These are phyloP conservation scores for Tetrahymena borealis DNA, from an alignment of 73 alveolate genomes.

Conservation along the genomic window DNA sequence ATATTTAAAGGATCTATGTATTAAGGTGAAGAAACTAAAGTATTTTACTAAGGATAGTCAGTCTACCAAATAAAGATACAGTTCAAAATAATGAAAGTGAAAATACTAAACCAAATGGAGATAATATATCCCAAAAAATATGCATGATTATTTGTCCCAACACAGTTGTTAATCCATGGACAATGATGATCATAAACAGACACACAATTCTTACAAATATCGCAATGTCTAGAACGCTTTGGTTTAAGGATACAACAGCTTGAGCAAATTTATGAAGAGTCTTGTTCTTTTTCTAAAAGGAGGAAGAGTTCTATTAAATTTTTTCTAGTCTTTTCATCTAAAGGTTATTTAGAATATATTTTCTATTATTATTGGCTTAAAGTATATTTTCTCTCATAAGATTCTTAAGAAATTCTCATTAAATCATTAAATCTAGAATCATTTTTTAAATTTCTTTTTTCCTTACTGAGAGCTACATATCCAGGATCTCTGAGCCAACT, in stretches of 20 bases:
- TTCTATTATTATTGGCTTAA: background rate
- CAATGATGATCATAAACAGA: conserved; percentile 67
- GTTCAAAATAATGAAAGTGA: background rate
- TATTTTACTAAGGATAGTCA: background rate
- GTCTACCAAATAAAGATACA: background rate
- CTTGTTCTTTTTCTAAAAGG: conserved; percentile 10
- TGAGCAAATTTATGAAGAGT: conserved; percentile 47
- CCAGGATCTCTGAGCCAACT: conserved; percentile 37
- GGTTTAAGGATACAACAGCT: conserved; percentile 56
- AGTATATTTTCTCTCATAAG: background rate
- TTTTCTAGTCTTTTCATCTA: background rate
- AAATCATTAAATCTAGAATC: background rate
- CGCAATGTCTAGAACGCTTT: conserved; percentile 62
- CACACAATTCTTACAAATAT: conserved; percentile 55
- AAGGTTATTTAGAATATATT: background rate
- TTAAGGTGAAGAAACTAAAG: background rate
- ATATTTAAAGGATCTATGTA: background rate
- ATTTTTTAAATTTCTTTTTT: background rate
- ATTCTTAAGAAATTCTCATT: background rate
- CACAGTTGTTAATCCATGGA: conserved; percentile 60
- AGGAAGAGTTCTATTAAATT: background rate
- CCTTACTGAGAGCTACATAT: background rate
- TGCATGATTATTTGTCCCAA: conserved; percentile 39
- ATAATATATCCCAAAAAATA: background rate
- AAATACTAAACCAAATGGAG: background rate